Conservation (phyloP, 2,329 filamentous ascomycete species). For the Fragosphaeria purpurea region DNA sequence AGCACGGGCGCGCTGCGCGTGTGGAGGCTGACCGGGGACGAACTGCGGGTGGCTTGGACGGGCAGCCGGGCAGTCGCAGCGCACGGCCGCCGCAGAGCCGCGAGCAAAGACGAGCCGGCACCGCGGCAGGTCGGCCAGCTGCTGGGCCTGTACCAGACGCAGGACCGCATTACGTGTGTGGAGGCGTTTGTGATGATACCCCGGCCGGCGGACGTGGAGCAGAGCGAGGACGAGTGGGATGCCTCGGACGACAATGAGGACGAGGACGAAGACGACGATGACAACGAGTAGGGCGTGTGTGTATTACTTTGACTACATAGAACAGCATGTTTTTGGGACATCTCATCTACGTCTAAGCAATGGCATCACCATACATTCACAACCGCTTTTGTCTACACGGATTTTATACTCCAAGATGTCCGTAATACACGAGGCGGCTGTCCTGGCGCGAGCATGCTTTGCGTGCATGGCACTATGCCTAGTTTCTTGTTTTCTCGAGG, state of each 20-base stretch:
- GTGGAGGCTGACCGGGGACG: slow-evolving; percentile 50
- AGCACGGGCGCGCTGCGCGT: slow-evolving; percentile 80
- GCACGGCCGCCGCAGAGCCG: slow-evolving; percentile 16
- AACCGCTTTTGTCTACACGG: too few species aligned
- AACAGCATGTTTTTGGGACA: too few species aligned
- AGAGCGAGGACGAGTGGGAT: slow-evolving; percentile 32
- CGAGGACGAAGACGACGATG: slow-evolving; percentile 27
- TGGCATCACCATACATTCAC: too few species aligned
- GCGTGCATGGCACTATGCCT: too few species aligned
- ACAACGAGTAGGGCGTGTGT: slow-evolving; percentile 13
- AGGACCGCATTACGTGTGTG: slow-evolving; percentile 82
- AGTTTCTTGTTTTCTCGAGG: too few species aligned
- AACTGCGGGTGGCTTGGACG: slow-evolving; percentile 22
- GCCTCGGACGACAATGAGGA: slow-evolving; percentile 27
- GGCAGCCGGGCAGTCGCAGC: neutral
- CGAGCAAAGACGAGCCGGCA: slow-evolving; percentile 16
- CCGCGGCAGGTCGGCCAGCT: slow-evolving; percentile 47
- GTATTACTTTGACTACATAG: too few species aligned
- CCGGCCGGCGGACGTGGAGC: slow-evolving; percentile 49
- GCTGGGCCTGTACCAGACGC: slow-evolving; percentile 71
- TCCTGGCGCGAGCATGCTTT: too few species aligned
- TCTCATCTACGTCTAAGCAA: too few species aligned
- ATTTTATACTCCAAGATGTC: too few species aligned
- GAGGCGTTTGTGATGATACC: slow-evolving; percentile 77
- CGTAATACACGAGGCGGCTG: too few species aligned